Percentiles rank a stretch among this genome's conserved stretches.
Evolutionary conservation across 805 yeast species (phyloP).

Genomic region (Ogataea zsoltii): DNA sequence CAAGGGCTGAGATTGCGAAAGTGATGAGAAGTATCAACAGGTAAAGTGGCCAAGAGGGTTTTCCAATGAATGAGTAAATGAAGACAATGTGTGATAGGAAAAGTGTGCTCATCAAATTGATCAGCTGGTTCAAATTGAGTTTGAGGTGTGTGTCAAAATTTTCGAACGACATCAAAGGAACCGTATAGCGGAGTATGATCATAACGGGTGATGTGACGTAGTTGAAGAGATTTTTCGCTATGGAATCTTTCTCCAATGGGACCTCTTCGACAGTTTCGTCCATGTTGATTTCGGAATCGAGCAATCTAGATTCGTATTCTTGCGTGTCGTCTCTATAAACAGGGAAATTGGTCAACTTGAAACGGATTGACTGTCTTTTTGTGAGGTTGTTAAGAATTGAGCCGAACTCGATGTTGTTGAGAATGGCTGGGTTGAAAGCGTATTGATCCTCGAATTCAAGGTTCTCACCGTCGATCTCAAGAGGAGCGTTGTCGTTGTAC

Average conservation of each 20-base stretch:
- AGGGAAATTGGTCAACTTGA: constrained; percentile 14
- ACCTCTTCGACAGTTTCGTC: constrained; percentile 15
- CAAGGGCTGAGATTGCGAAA: not conserved
- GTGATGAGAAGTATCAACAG: constrained; percentile 9
- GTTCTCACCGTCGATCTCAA: constrained; percentile 23
- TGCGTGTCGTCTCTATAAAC: constrained; percentile 19
- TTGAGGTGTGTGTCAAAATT: constrained; percentile 24
- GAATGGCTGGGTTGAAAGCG: constrained; percentile 30
- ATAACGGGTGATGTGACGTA: constrained; percentile 22
- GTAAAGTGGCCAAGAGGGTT: constrained; percentile 15
- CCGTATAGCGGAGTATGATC: constrained; percentile 20
- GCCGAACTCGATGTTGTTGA: constrained; percentile 31
- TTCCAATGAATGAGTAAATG: constrained; percentile 23
- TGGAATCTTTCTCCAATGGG: constrained; percentile 4
- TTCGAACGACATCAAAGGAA: constrained; percentile 26
- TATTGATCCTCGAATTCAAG: constrained; percentile 32
- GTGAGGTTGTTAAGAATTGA: constrained; percentile 28
- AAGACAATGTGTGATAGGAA: constrained; percentile 25
- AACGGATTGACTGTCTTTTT: constrained; percentile 20
- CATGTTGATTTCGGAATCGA: constrained; percentile 11
- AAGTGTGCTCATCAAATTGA: constrained; percentile 21
- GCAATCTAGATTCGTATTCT: constrained; percentile 23
- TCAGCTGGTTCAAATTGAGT: constrained; percentile 19
- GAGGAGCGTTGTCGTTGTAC: constrained; percentile 28
- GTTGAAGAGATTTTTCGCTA: constrained; percentile 12